Conservation (phyloP, 768 basidiomycete species). For the Stropharia rugosoannulata region DNA sequence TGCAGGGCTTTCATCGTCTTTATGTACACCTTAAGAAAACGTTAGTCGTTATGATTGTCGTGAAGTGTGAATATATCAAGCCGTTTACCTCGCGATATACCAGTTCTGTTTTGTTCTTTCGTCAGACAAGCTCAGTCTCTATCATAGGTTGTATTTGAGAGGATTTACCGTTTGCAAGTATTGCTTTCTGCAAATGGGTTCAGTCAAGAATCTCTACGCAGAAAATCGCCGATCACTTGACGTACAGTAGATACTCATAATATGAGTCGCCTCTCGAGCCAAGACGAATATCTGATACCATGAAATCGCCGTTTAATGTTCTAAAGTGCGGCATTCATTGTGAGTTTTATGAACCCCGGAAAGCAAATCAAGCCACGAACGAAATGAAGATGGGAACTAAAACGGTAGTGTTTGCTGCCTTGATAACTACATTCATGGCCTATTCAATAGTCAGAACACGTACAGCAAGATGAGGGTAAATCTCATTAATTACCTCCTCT, state of each 20-base stretch:
- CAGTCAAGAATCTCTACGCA: too few relatives aligned
- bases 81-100: conserved; percentile 69
- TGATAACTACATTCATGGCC: conserved; percentile 67
- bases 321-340: conserved; percentile 19
- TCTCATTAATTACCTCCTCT: conserved; percentile 52
- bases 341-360: background rate
- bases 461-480: background rate
- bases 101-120: conserved; percentile 68
- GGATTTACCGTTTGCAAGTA: conserved; percentile 74
- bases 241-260: conserved; percentile 87
- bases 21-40: conserved; percentile 71
- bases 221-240: background rate
- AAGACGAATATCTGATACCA: conserved; percentile 76
- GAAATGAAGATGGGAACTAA: conserved; percentile 84
- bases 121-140: background rate
- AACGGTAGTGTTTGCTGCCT: conserved; percentile 52
- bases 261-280: conserved; percentile 95
- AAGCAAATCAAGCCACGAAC: conserved; percentile 36
- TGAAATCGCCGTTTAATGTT: conserved; percentile 42
- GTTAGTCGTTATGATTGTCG: background rate
- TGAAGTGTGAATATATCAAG: background rate
- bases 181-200: conserved; percentile 55
- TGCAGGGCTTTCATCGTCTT: conserved; percentile 82
- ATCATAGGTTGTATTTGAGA: background rate
- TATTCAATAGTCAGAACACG: conserved; percentile 14